A percentile compares a stretch with the other conserved stretches of the same genome.
Evolutionary conservation across 176 grass and related monocot species (phyloP).

Genomic region (Bolboschoenus planiculmis): DNA sequence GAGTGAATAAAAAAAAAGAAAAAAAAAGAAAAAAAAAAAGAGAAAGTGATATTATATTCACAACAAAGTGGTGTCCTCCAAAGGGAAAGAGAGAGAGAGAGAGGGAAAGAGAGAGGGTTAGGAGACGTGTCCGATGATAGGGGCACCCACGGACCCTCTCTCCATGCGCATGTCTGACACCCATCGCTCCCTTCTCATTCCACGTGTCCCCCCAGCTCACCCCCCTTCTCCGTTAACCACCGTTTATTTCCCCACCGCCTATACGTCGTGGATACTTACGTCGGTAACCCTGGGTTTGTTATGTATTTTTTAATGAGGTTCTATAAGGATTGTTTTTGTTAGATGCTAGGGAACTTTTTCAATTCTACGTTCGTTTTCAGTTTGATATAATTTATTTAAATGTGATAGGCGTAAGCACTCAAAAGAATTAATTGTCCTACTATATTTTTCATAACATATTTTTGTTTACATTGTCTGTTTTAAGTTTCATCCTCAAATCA

Average conservation of each 20-base stretch:
- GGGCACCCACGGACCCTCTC: slow-evolving; percentile 20
- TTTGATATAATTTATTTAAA: too few species aligned
- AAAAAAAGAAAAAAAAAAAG: neutral
- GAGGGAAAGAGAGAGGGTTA: neutral
- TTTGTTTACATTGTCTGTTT: too few species aligned
- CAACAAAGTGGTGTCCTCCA: slow-evolving; percentile 17
- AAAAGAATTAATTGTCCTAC: too few species aligned
- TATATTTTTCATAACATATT: too few species aligned
- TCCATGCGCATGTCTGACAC: slow-evolving; percentile 32
- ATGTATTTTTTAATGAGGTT: too few species aligned
- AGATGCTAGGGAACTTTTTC: too few species aligned
- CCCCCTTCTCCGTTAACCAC: neutral
- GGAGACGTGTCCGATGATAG: slow-evolving; percentile 49
- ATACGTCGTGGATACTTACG: neutral
- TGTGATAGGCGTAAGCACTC: too few species aligned
- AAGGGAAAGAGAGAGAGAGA: neutral
- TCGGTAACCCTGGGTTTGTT: neutral
- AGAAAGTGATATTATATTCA: neutral
- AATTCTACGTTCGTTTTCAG: too few species aligned
- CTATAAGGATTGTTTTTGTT: too few species aligned
- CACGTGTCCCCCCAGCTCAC: slow-evolving; percentile 26
- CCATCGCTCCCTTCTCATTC: neutral
- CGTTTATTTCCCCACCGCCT: neutral
- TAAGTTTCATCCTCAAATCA: too few species aligned
- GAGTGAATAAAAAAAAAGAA: neutral